These are phyloP conservation scores for Sonneratia alba DNA, from an alignment of 345 rosid species.

Conservation along the genomic window DNA sequence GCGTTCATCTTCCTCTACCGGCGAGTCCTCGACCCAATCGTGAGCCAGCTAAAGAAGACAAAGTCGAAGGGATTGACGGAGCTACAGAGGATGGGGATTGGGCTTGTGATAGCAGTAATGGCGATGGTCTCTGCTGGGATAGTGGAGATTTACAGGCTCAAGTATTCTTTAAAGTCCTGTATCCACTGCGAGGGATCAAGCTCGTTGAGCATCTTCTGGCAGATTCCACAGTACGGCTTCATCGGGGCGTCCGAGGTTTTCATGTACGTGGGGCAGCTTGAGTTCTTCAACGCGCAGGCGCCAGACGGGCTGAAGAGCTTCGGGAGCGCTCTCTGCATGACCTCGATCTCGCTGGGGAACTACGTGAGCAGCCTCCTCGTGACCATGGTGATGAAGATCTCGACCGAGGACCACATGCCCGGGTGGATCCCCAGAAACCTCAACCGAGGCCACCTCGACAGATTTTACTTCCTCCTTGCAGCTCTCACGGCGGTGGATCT, in stretches of 20 bases:
- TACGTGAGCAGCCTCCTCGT: slow-evolving; percentile 94
- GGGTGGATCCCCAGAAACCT: slow-evolving; percentile 98
- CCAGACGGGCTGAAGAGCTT: slow-evolving; percentile 94
- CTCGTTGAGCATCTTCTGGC: slow-evolving; percentile 97
- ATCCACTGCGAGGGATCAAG: slow-evolving; percentile 77
- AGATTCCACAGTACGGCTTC: slow-evolving; percentile 82
- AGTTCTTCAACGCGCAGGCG: slow-evolving; percentile 94
- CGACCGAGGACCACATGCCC: slow-evolving; percentile 73
- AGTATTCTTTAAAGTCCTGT: slow-evolving; percentile 58
- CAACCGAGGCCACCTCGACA: slow-evolving; percentile 88
- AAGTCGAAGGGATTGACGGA: slow-evolving; percentile 60
- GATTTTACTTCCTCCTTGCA: slow-evolving; percentile 90
- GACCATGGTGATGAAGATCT: slow-evolving; percentile 89
- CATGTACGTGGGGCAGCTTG: slow-evolving; percentile 96
- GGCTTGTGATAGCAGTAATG: slow-evolving; percentile 80
- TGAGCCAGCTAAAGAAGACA: slow-evolving; percentile 35
- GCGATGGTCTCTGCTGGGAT: slow-evolving; percentile 86
- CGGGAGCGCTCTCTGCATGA: slow-evolving; percentile 93
- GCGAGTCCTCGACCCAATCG: slow-evolving; percentile 69
- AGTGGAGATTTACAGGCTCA: slow-evolving; percentile 75
- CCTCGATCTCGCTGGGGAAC: slow-evolving; percentile 93
- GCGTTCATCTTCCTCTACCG: slow-evolving; percentile 79
- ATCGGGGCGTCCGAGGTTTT: slow-evolving; percentile 99
- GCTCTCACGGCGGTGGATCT: slow-evolving; percentile 58
- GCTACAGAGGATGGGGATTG: slow-evolving; percentile 95